Percentiles rank a stretch among this genome's conserved stretches.
Conservation (phyloP, 805 yeast genomes). For the Wickerhamiella qilinensis region DNA sequence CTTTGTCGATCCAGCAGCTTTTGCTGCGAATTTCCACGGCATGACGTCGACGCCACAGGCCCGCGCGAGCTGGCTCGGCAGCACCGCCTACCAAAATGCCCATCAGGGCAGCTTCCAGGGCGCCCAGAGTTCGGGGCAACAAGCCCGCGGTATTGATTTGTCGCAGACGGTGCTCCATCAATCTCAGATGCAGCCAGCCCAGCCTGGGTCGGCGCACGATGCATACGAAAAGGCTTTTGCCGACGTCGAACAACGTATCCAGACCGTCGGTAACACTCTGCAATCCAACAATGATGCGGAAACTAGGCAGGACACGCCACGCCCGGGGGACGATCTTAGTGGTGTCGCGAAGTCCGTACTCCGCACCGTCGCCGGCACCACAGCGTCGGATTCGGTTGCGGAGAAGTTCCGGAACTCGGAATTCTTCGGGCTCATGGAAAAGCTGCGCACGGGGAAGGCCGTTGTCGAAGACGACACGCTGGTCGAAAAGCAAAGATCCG, state of each 20-base stretch:
- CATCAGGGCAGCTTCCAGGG: too few relatives aligned
- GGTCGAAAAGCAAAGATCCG: background rate
- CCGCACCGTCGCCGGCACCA: constrained; percentile 5
- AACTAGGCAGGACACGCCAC: background rate
- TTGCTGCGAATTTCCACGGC: background rate
- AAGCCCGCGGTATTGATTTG: too few relatives aligned
- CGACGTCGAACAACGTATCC: constrained; percentile 9
- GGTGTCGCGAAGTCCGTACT: constrained; percentile 10
- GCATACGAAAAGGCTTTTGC: constrained; percentile 9
- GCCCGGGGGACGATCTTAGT: constrained; percentile 8
- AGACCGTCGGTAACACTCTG: background rate
- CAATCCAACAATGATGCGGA: background rate
- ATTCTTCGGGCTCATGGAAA: constrained; percentile 12
- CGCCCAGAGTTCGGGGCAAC: too few relatives aligned
- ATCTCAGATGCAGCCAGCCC: too few relatives aligned
- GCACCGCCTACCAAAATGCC: background rate
- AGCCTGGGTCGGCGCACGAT: background rate
- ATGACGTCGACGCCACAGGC: background rate
- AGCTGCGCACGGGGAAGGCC: constrained; percentile 4
- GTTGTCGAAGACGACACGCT: constrained; percentile 1
- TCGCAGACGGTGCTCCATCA: too few relatives aligned
- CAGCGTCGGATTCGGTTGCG: constrained; percentile 7
- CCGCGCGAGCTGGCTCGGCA: background rate
- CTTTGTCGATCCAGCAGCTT: background rate
- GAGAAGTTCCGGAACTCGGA: constrained; percentile 11